Evolutionary conservation across 2,329 filamentous ascomycete genomes (phyloP), one percentile per base, ranked within the genome.

Genomic region (Rhinocladiella similis): DNA sequence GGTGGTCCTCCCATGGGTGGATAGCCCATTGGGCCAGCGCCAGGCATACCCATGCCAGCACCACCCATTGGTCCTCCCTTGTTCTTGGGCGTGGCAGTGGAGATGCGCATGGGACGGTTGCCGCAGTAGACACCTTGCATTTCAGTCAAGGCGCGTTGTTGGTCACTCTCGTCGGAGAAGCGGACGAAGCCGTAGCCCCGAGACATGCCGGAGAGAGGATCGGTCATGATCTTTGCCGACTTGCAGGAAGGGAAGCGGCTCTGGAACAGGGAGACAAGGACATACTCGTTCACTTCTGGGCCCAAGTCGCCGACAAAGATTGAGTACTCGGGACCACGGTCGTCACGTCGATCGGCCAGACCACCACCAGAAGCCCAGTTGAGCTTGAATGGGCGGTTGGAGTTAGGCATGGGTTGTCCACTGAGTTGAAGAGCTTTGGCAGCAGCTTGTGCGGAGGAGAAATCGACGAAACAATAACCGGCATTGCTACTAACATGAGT

Each of bases 51-150:
- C 73, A 78, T 77, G 36, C 69, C 72, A 53, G 69, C 77, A 63
- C 77, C 80, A 47, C 50, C 53, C 59, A 62, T 59, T 56, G 82
- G 81, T 42, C 79, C 82, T 50, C 77, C 64, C 70, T 77, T 78
- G 80, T 97, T 97, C 88, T 97, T 99, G 54, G 94, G 94, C 20
- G 94, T 97, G 9, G 94, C 94, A 60, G 94, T 97, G 50, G 90
- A 96, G 72, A 99, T 97, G 69, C 94, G 89, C 94, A 99, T 99
- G 52, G 94, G 94, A 62, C 94, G 86, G 78, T 97, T 99, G 64
- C 94, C 94, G 72, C 94, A 97, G 81, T 97, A 99, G 35, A 97
- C 94, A 66, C 94, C 94, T 79, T 99, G 94, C 94, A 99, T 99
- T 79, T 99, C 94, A 50, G 88, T 88, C 19, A 99, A 82, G 62